A percentile compares a stretch with the other conserved stretches of the same genome.
These are phyloP conservation scores for Eimeria falciformis DNA, from an alignment of 169 alveolate genomes.

Conservation along the genomic window DNA sequence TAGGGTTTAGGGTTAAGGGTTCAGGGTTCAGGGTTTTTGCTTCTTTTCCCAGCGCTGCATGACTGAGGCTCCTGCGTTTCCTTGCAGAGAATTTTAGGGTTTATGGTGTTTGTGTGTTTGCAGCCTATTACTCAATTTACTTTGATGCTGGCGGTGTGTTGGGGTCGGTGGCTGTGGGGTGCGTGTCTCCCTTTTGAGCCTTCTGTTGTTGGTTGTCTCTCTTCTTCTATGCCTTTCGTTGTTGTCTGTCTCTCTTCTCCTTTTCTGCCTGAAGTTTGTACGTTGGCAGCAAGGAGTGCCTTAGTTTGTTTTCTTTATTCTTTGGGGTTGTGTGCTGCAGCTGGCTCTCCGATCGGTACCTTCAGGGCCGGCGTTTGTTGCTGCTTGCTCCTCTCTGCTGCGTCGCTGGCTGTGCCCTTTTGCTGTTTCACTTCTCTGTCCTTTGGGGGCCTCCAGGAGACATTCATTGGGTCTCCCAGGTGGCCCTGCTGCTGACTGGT, in stretches of 20 bases:
- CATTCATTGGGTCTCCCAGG: not conserved
- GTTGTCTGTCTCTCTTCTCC: not conserved
- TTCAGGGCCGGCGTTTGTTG: conserved; percentile 54
- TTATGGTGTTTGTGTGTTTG: not conserved
- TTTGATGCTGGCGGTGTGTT: conserved; percentile 83
- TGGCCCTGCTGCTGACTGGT: conserved; percentile 55
- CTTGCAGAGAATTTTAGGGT: not conserved
- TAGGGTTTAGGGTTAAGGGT: not conserved
- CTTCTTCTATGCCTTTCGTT: not conserved
- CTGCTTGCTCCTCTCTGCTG: conserved; percentile 61
- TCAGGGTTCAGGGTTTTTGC: not conserved
- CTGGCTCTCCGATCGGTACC: conserved; percentile 45
- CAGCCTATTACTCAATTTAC: conserved; percentile 75
- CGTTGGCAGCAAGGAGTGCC: not conserved
- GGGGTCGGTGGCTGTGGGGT: conserved; percentile 81
- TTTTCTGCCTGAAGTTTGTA: not conserved
- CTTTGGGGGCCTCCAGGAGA: conserved; percentile 28
- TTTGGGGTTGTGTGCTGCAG: conserved; percentile 21
- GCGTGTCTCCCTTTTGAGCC: not conserved
- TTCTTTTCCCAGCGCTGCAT: not conserved
- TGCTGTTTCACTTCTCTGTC: not conserved
- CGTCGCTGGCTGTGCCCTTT: conserved; percentile 6
- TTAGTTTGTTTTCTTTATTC: not conserved
- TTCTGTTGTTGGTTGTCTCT: not conserved
- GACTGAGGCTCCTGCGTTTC: too few relatives aligned